Evolutionary conservation across 108 stramenopile genomes (phyloP), one percentile per base, ranked within the genome.

Genomic region (Heterococcus sp.): DNA sequence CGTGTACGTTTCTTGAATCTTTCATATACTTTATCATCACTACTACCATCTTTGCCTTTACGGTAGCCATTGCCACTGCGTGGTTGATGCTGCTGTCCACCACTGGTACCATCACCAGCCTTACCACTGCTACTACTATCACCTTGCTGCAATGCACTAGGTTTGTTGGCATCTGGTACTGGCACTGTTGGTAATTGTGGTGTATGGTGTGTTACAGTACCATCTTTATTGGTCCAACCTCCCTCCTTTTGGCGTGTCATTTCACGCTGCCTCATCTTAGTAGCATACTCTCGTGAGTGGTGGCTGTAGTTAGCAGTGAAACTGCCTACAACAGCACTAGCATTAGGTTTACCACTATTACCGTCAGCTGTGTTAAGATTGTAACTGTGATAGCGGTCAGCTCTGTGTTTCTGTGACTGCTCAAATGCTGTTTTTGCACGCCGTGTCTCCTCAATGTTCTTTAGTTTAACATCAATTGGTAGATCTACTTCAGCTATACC

Each of bases 261-360:
- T 27, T 36, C 67, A 38, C 66, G 35, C 21, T 8, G 5, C 31
- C 79, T 69, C 69, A 81, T 81, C 28, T 81, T 73, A 64, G 72
- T 8, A 0, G 79, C 79, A 66, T 72, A 81, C 69, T 81, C 79
- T 66, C 35, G 72, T 26, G 72, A 72, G 38, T 81, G 79, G 72
- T 81, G 79, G 33, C 72, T 73, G 65, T 81, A 81, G 72, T 81
- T 81, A 11, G 79, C 79, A 2, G 79, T 81, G 26, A 81, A 38
- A 11, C 71, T 72, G 0, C 79, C 79, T 26, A 71, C 37, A 1
- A 81, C 26, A 5, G 68, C 72, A 21, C 46, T 58, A 1, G 79
- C 67, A 14, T 65, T 38, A 31, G 65, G 65, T 3, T 65, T 72
- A 26, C 72, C 58, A 1, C 35, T 65, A 5, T 72, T 70, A 14